Percentiles rank a stretch among this genome's conserved stretches.
Evolutionary conservation across 2,329 filamentous ascomycete species (phyloP).

Genomic region (Truncatella angustata): DNA sequence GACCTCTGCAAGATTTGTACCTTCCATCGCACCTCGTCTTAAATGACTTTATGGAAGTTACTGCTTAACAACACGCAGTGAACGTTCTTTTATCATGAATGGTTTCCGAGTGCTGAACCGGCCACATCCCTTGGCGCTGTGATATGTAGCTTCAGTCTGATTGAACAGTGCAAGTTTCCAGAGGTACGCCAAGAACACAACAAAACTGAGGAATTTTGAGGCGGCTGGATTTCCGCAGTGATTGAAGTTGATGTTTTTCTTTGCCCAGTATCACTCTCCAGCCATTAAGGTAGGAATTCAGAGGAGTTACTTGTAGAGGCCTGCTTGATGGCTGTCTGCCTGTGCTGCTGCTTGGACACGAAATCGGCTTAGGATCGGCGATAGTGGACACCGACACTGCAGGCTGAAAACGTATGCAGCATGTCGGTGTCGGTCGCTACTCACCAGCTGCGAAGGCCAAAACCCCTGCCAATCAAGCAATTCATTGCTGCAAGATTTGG

Average conservation of each 20-base stretch:
- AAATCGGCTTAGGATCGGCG: not conserved
- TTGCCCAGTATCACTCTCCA: conserved; percentile 23
- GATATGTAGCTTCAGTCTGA: no score
- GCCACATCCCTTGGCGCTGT: no score
- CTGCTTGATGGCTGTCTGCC: not conserved
- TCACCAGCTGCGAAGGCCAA: conserved; percentile 1
- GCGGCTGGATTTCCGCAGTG: conserved; percentile 14
- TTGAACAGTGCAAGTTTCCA: not conserved
- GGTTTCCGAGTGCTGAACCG: not conserved
- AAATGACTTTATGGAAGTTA: not conserved
- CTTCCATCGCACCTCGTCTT: not conserved
- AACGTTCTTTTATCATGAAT: no score
- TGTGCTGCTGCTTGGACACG: not conserved
- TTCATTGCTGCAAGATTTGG: conserved; percentile 13
- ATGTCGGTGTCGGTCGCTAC: conserved; percentile 2
- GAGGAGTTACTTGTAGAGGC: conserved; percentile 23
- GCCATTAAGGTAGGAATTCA: conserved; percentile 25
- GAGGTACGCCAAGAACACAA: not conserved
- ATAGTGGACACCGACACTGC: not conserved
- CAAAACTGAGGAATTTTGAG: not conserved
- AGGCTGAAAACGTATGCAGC: not conserved
- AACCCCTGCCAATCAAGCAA: conserved; percentile 10
- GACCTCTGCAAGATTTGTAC: not conserved
- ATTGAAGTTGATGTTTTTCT: conserved; percentile 19
- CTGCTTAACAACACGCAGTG: no score